A percentile compares a stretch with the other conserved stretches of the same genome.
Conservation (phyloP, 305 asterid genomes). For the Caryopteris hybrid region DNA sequence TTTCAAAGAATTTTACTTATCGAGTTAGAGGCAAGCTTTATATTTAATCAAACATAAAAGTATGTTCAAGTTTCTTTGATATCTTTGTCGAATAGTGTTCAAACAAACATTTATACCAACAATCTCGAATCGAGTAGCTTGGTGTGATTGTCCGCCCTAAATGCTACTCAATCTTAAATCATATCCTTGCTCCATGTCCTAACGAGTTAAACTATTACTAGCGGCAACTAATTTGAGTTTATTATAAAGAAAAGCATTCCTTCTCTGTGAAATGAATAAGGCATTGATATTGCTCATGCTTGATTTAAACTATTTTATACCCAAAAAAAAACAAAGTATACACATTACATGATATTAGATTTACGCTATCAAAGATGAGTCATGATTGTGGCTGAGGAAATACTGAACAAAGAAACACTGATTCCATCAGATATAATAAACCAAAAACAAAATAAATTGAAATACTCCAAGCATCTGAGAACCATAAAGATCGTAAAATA, state of each 20-base stretch:
- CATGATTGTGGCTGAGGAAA: neutral
- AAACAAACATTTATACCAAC: too few relatives aligned
- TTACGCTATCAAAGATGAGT: too few relatives aligned
- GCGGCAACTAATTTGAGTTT: neutral
- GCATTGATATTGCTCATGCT: neutral
- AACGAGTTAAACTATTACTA: neutral
- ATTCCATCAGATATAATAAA: neutral
- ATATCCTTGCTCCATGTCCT: neutral
- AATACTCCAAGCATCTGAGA: neutral
- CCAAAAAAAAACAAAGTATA: too few relatives aligned
- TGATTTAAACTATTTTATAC: neutral
- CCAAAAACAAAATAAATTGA: neutral
- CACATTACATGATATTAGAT: too few relatives aligned
- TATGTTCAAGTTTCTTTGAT: too few relatives aligned
- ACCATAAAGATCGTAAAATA: neutral
- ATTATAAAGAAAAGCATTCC: neutral
- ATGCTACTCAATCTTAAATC: neutral
- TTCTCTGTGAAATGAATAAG: neutral
- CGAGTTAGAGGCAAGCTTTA: too few relatives aligned
- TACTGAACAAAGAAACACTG: neutral
- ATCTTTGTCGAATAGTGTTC: too few relatives aligned
- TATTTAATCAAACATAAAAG: too few relatives aligned
- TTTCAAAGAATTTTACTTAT: too few relatives aligned
- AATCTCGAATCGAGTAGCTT: too few relatives aligned
- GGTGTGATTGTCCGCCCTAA: too few relatives aligned